These are phyloP conservation scores for Leishmania turanica DNA, from an alignment of 208 protist genomes.

Conservation along the genomic window DNA sequence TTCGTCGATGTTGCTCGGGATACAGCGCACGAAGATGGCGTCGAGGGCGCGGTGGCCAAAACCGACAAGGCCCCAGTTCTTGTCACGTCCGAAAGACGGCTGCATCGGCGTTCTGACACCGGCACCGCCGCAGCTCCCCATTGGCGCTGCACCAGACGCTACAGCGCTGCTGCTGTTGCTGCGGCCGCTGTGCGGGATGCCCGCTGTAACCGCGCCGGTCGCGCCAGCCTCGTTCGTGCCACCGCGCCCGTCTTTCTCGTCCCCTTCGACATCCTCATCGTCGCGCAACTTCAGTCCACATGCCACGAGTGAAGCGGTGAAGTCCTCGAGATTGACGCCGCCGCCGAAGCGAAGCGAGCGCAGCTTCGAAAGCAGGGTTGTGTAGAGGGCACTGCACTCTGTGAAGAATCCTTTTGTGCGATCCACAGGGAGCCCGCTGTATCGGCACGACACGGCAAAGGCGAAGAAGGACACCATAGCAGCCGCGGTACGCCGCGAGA, in stretches of 20 bases:
- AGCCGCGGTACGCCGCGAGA: conserved; percentile 48
- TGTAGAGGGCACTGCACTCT: conserved; percentile 63
- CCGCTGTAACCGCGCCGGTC: neutral
- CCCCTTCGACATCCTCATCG: conserved; percentile 24
- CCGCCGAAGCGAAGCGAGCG: conserved; percentile 41
- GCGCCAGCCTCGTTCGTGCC: neutral
- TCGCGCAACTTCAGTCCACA: conserved; percentile 75
- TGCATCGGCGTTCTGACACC: neutral
- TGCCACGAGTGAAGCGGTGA: conserved; percentile 72
- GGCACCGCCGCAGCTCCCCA: conserved; percentile 2
- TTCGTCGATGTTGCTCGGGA: conserved; percentile 55
- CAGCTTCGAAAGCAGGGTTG: conserved; percentile 46
- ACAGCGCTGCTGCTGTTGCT: conserved; percentile 14
- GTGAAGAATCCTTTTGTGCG: conserved; percentile 73
- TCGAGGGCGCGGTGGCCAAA: conserved; percentile 72
- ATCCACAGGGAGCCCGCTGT: conserved; percentile 35
- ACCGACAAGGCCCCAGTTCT: conserved; percentile 40
- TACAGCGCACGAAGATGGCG: conserved; percentile 52
- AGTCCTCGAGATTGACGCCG: conserved; percentile 66
- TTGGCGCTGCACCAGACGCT: neutral
- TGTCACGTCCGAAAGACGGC: conserved; percentile 16
- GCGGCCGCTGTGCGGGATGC: conserved; percentile 12
- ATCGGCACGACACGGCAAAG: conserved; percentile 62
- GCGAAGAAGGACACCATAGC: conserved; percentile 68
- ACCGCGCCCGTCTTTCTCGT: conserved; percentile 12